Evolutionary conservation across 2,329 filamentous ascomycete genomes (phyloP).

Genomic region (Apiospora rasikravindrae): DNA sequence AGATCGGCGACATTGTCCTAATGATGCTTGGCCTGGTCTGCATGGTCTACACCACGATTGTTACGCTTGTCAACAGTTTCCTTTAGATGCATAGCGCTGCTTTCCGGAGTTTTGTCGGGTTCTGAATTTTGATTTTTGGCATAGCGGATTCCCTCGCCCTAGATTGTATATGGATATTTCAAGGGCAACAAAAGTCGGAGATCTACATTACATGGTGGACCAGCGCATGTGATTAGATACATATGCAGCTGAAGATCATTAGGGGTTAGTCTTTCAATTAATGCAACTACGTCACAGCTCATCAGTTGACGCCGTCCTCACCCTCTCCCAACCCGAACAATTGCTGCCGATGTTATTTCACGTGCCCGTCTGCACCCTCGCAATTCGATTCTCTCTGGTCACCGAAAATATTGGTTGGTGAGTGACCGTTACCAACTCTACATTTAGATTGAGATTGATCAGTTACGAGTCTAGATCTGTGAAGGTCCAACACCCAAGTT

Average conservation of each 20-base stretch:
- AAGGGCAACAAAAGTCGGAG: background rate
- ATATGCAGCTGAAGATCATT: background rate
- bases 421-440: background rate
- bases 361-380: background rate
- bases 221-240: background rate
- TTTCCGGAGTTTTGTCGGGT: slow-evolving; percentile 7
- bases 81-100: slow-evolving; percentile 24
- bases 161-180: slow-evolving; percentile 1
- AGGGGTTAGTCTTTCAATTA: background rate
- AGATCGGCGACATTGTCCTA: slow-evolving; percentile 64
- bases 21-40: slow-evolving; percentile 67
- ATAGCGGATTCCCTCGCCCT: slow-evolving; percentile 8
- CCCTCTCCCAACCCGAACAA: background rate
- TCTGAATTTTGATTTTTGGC: background rate
- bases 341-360: background rate
- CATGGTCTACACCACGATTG: slow-evolving; percentile 73
- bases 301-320: background rate
- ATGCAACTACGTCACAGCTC: slow-evolving; percentile 7
- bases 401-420: background rate
- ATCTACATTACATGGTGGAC: background rate
- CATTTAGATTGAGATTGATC: background rate
- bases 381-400: no score
- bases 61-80: slow-evolving; percentile 59
- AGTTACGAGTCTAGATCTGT: background rate
- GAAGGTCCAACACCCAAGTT: no score